Evolutionary conservation across 192 early-diverging fungal genomes (phyloP), one percentile per base, ranked within the genome.

Genomic region (Obelidium mucronatum): DNA sequence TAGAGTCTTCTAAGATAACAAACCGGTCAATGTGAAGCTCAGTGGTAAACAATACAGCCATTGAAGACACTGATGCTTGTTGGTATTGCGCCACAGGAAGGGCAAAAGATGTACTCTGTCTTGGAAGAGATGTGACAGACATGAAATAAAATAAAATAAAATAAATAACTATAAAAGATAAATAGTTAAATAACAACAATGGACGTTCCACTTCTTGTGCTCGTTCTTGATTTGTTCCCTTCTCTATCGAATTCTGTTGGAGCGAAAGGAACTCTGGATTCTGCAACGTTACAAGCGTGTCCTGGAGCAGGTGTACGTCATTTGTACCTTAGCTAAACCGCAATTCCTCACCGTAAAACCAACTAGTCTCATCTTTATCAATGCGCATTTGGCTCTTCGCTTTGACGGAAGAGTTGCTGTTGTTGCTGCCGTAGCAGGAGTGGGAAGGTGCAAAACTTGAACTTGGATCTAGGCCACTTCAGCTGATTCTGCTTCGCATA

Each of bases 341-440:
- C 11, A 26, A n/a, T 6, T 30, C 11, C n/a, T 33, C 13, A 59
- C 6, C 24, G 8, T 59, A 11, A 33, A 19, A 24, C 0, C 56
- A 65, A 34, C 37, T 24, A 74, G 42, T 24, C 72, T 96, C 31
- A 85, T 94, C 6, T 96, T 97, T 65, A 88, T 98, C 60, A 97
- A 98, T 80, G 97, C 96, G 5, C 95, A 96, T 80, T 80, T 98
- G 68, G 93, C 94, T 17, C 86, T 95, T 26, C 92, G 93, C 40
- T 91, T 94, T 54, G 93, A 97, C 67, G 97, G 96, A 76, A 83
- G 87, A 63, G 82, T 98, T n/a, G 94, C 91, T 0, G 90, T 96
- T 1, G 89, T 98, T 19, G 72, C 72, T 33, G 56, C 59, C 13
- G 35, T 54, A 40, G 72, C 37, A 3, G 37, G 40, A 26, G 24